These are phyloP conservation scores for Cenococcum geophilum DNA, from an alignment of 495 filamentous ascomycete genomes.

Conservation along the genomic window DNA sequence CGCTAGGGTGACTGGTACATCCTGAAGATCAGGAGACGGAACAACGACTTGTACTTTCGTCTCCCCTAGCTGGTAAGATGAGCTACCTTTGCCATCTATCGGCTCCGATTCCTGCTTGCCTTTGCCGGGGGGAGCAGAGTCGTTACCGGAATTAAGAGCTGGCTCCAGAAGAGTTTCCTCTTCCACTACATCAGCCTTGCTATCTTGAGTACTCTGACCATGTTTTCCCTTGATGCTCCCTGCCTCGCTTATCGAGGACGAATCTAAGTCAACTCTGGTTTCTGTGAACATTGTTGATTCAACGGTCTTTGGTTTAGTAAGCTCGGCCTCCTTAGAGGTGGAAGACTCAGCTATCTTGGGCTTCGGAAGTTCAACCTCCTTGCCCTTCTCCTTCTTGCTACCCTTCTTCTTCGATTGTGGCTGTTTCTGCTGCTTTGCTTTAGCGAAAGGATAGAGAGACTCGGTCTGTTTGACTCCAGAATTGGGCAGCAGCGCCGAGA, in stretches of 20 bases:
- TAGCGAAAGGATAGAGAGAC: constrained; percentile 23
- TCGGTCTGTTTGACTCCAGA: constrained; percentile 18
- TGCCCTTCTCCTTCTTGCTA: constrained; percentile 16
- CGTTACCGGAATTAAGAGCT: background rate
- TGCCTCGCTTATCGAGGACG: background rate
- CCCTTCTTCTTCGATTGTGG: constrained; percentile 17
- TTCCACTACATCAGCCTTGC: background rate
- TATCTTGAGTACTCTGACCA: background rate
- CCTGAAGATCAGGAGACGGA: background rate
- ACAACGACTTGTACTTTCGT: background rate
- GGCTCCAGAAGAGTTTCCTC: background rate
- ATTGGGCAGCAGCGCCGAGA: background rate
- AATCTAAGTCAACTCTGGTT: background rate
- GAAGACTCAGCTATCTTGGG: background rate
- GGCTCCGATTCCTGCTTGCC: background rate
- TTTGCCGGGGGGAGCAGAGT: background rate
- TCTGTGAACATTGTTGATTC: background rate
- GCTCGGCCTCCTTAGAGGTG: background rate
- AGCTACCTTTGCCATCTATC: background rate
- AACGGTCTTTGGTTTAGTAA: background rate
- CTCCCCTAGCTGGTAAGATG: background rate
- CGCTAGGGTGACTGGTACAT: background rate
- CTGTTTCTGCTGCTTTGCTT: constrained; percentile 23
- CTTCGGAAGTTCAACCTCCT: constrained; percentile 9
- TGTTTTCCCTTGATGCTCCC: background rate